phyloP scores from a whole-genome alignment of 371 early-diverging fungal genomes.

The Mortierella sp. region DNA sequence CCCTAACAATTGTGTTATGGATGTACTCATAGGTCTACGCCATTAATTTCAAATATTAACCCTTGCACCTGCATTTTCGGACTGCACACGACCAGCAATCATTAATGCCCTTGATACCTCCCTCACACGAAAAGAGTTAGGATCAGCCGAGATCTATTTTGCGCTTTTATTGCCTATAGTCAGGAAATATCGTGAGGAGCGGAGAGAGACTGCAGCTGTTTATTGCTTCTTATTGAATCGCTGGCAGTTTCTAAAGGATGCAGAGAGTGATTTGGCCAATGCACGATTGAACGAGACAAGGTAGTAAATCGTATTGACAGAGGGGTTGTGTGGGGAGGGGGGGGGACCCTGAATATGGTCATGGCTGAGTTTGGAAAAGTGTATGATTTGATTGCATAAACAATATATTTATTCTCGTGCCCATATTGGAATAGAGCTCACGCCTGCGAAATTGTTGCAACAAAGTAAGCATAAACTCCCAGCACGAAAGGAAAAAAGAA shows the following conservation, averaged over 20 bases:
- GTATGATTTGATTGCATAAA: constrained; percentile 7
- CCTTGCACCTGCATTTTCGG: background rate
- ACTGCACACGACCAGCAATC: constrained; percentile 19
- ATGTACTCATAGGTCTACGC: no score
- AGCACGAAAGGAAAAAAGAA: background rate
- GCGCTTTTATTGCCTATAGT: constrained; percentile 52
- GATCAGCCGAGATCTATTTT: constrained; percentile 54
- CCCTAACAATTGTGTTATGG: background rate
- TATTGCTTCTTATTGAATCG: constrained; percentile 51
- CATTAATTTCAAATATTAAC: background rate
- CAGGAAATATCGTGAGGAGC: constrained; percentile 43
- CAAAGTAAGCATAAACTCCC: constrained; percentile 31
- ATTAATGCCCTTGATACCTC: constrained; percentile 54
- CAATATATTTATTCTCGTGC: constrained; percentile 2
- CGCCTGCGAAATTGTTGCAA: constrained; percentile 58
- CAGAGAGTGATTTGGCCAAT: constrained; percentile 50
- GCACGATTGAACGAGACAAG: constrained; percentile 55
- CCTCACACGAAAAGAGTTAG: constrained; percentile 45
- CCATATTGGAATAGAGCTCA: constrained; percentile 35
- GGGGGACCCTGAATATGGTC: background rate
- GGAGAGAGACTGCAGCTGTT: constrained; percentile 53
- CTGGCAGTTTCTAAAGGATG: constrained; percentile 55
- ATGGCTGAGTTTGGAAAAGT: background rate
- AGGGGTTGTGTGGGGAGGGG: no score
- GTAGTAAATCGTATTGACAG: background rate